Evolutionary conservation across 1,284 basidiomycete genomes (phyloP), one percentile per base, ranked within the genome.

Genomic region (Rhodotorula sp.): DNA sequence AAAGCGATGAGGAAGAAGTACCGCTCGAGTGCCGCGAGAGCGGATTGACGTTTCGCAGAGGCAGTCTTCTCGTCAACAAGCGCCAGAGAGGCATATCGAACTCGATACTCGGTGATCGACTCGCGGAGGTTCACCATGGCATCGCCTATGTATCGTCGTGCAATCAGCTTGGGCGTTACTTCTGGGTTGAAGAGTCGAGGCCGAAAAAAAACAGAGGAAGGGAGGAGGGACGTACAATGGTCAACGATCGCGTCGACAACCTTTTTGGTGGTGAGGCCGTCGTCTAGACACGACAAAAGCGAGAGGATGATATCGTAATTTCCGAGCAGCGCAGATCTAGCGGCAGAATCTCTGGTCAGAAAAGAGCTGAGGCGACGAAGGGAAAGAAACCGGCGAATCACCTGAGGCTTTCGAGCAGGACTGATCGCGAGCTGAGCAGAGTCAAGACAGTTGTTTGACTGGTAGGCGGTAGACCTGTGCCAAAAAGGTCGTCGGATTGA

Each of bases 1-100:
- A 98, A 99, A 0, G 91, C 91, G 70, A 99, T 91, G 72, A 95
- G 87, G 82, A 98, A 98, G 83, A 96, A 97, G 79, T 86, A 86
- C 73, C 84, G 84, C 74, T 86, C 85, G 33, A 86, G 81, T 7
- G 84, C 81, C 56, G 83, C 78, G 14, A 83, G 72, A 2, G 83
- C 84, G 66, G 80, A 80, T n/a, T 80, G 78, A 18, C 84, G 79
- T 45, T 80, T 78, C 4, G 73, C 72, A 60, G 82, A 79, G 4
- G 68, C 55, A 24, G 67, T 68, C 49, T 82, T 79, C 66, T 85
- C 86, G 76, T 91, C 88, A 59, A 89, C 87, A 81, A 90, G 86
- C 22, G 87, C 89, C 42, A 89, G 88, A 45, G 94, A 84, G 22
- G 93, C 90, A 80, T 95, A 95, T 71, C 87, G 88, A 67, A 97